Evolutionary conservation across 2,329 filamentous ascomycete genomes (phyloP).

Genomic region (Colletotrichum melonis): DNA sequence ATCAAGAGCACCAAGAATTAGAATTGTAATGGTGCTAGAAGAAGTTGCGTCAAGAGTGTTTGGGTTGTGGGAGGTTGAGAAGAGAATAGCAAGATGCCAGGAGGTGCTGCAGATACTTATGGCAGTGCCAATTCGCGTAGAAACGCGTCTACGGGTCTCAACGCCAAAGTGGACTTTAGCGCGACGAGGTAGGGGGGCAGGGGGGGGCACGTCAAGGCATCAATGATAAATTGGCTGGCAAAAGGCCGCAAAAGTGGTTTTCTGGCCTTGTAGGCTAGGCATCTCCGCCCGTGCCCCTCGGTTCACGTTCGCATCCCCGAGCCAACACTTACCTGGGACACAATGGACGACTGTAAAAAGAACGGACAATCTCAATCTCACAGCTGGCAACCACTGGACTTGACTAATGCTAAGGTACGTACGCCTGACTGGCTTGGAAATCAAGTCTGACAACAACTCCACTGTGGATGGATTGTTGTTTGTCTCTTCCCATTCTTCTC

Average conservation of each 20-base stretch:
- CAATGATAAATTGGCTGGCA: slow-evolving; percentile 26
- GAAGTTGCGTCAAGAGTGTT: slow-evolving; percentile 13
- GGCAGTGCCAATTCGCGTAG: slow-evolving; percentile 32
- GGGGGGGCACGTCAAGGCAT: slow-evolving; percentile 35
- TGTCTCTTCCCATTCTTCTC: slow-evolving; percentile 4
- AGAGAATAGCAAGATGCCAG: slow-evolving; percentile 1
- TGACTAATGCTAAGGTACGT: slow-evolving; percentile 20
- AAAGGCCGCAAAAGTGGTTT: neutral
- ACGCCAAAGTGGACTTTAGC: slow-evolving; percentile 34
- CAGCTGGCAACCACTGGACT: slow-evolving; percentile 22
- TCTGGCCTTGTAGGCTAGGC: slow-evolving; percentile 10
- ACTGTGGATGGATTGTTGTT: slow-evolving; percentile 15
- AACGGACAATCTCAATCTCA: neutral
- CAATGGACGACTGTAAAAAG: neutral
- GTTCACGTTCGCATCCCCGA: slow-evolving; percentile 35
- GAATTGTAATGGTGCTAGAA: slow-evolving; percentile 1
- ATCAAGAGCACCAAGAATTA: slow-evolving; percentile 18
- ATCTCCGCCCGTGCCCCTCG: slow-evolving; percentile 32
- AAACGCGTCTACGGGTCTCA: slow-evolving; percentile 24
- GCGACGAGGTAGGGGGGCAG: slow-evolving; percentile 24
- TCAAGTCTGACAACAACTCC: slow-evolving; percentile 20
- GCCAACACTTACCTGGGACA: slow-evolving; percentile 24
- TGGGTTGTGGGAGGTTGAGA: slow-evolving; percentile 26
- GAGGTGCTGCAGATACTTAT: slow-evolving; percentile 37
- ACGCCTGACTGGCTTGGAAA: slow-evolving; percentile 17